phyloP scores from a whole-genome alignment of 345 rosid species.

The Lagerstroemia speciosa region DNA sequence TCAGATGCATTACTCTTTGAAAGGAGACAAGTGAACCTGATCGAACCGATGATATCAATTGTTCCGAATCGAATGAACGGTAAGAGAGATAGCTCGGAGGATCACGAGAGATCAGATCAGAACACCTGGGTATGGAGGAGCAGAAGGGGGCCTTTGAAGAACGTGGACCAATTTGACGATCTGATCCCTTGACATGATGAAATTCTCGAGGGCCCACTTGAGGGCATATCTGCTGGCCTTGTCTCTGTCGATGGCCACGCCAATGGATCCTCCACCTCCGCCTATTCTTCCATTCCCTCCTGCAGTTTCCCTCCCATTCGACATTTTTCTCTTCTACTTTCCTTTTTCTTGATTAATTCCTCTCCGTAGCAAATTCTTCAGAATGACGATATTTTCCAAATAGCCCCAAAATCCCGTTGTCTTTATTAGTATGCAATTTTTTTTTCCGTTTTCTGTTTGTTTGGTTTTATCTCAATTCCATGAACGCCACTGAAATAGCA shows the following conservation, averaged over 20 bases:
- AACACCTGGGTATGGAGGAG: constrained; percentile 8
- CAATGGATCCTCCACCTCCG: constrained; percentile 24
- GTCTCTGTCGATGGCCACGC: constrained; percentile 37
- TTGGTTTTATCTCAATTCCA: not conserved
- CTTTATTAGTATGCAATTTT: not conserved
- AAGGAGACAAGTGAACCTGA: not conserved
- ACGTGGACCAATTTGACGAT: constrained; percentile 57
- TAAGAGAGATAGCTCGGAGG: too few relatives aligned
- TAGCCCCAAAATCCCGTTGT: not conserved
- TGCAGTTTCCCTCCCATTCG: constrained; percentile 11
- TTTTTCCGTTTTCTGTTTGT: not conserved
- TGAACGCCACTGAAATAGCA: not conserved
- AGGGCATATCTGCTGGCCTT: constrained; percentile 38
- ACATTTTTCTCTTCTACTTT: not conserved
- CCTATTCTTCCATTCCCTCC: constrained; percentile 13
- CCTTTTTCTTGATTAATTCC: too few relatives aligned
- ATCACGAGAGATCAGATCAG: too few relatives aligned
- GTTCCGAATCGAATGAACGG: too few relatives aligned
- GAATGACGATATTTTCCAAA: not conserved
- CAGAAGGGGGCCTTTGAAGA: constrained; percentile 16
- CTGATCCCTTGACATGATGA: constrained; percentile 26
- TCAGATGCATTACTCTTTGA: too few relatives aligned
- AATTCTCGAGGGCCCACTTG: constrained; percentile 44
- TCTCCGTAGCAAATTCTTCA: not conserved
- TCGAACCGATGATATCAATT: not conserved